Conservation (phyloP, 2,329 filamentous ascomycete genomes). For the Arthrinium phaeospermum region DNA sequence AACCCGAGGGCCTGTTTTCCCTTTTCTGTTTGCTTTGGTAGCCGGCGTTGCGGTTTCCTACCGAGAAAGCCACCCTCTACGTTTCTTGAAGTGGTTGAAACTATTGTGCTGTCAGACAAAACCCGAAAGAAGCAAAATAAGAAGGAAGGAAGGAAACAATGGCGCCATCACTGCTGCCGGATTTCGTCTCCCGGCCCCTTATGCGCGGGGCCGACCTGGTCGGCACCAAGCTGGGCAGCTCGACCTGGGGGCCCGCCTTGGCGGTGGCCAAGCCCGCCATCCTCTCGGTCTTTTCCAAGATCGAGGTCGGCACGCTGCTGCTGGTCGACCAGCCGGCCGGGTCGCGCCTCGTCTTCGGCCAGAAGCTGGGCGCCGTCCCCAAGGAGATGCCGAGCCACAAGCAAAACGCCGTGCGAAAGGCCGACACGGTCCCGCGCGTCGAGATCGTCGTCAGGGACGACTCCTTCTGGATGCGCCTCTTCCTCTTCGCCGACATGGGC, state of each 20-base stretch:
- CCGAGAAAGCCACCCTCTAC: background rate
- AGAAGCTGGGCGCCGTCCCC: conserved; percentile 46
- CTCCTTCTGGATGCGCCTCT: conserved; percentile 72
- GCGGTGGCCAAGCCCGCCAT: conserved; percentile 53
- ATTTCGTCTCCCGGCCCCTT: conserved; percentile 45
- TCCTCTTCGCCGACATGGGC: conserved; percentile 76
- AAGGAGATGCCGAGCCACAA: conserved; percentile 44
- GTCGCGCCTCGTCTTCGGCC: conserved; percentile 50
- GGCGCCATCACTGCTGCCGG: conserved; percentile 44
- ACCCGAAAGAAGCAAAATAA: background rate
- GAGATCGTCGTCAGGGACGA: conserved; percentile 68
- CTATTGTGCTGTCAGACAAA: background rate
- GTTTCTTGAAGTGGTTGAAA: background rate
- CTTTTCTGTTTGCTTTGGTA: background rate
- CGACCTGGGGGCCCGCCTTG: conserved; percentile 55
- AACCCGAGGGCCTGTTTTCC: background rate
- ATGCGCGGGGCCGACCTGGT: conserved; percentile 46
- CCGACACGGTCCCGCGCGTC: conserved; percentile 46
- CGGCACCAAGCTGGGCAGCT: conserved; percentile 48
- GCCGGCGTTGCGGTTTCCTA: background rate
- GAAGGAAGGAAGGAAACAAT: background rate
- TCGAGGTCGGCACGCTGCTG: conserved; percentile 54
- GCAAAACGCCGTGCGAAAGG: conserved; percentile 41
- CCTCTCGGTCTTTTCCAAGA: conserved; percentile 50
- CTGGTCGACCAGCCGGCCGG: conserved; percentile 53